A percentile compares a stretch with the other conserved stretches of the same genome.
These are phyloP conservation scores for Sequoia sempervirens DNA, from an alignment of 75 land plant genomes.

Conservation along the genomic window DNA sequence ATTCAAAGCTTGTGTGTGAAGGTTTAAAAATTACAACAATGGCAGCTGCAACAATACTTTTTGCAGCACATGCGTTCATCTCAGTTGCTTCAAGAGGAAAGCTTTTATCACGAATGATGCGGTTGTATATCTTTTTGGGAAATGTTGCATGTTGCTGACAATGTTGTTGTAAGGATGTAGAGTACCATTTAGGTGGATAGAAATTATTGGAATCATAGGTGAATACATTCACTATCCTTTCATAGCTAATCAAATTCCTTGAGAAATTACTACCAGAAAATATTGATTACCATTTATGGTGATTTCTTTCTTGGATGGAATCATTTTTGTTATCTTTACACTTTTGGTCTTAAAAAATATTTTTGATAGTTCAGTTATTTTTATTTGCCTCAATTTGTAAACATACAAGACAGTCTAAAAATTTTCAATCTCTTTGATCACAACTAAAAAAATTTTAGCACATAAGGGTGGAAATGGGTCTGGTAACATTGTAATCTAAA, in stretches of 20 bases:
- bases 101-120: conserved; percentile 73
- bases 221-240: conserved; percentile 70
- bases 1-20: conserved; percentile 63
- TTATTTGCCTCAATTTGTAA: too few relatives aligned
- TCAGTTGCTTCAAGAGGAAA: conserved; percentile 88
- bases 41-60: conserved; percentile 73
- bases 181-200: conserved; percentile 56
- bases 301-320: too few relatives aligned
- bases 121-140: conserved; percentile 76
- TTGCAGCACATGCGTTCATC: conserved; percentile 89
- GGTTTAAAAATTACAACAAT: conserved; percentile 82
- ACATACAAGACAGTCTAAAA: too few relatives aligned
- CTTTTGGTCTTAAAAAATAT: too few relatives aligned
- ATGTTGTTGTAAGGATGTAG: conserved; percentile 71
- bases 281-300: too few relatives aligned
- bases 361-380: too few relatives aligned
- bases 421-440: too few relatives aligned
- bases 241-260: conserved; percentile 80
- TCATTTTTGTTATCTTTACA: too few relatives aligned
- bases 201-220: conserved; percentile 52
- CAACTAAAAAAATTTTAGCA: too few relatives aligned
- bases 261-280: conserved; percentile 71
- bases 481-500: too few relatives aligned
- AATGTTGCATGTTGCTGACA: conserved; percentile 70
- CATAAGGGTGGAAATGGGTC: too few relatives aligned